Percentiles rank a stretch among this genome's conserved stretches.
Conservation (phyloP, 2,329 filamentous ascomycete species). For the Fusarium lateritium region DNA sequence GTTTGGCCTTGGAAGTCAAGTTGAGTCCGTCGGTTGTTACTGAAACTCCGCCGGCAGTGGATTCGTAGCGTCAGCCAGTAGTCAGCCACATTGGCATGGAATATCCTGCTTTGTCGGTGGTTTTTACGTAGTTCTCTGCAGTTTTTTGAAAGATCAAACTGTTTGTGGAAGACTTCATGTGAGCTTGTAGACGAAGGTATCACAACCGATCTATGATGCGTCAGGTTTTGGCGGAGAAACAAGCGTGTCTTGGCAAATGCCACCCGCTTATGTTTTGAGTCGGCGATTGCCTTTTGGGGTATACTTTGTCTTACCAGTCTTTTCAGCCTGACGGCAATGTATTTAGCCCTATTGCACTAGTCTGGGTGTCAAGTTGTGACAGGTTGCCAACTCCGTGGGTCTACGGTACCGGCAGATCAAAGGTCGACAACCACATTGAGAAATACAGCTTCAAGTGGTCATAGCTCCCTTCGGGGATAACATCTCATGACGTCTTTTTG, state of each 20-base stretch:
- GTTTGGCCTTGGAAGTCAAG: constrained; percentile 2
- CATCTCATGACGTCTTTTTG: constrained; percentile 26
- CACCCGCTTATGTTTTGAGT: constrained; percentile 17
- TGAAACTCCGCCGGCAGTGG: background rate
- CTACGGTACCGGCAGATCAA: background rate
- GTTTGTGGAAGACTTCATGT: constrained; percentile 6
- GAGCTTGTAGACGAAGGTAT: constrained; percentile 3
- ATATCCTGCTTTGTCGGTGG: background rate
- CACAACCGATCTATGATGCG: constrained; percentile 15
- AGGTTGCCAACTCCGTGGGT: background rate
- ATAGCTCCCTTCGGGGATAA: constrained; percentile 29
- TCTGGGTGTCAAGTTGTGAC: background rate
- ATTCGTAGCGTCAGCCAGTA: constrained; percentile 32
- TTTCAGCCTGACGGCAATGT: constrained; percentile 5
- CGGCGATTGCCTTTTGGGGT: constrained; percentile 34
- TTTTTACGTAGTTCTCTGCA: background rate
- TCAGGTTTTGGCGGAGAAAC: constrained; percentile 1
- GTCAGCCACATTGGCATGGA: constrained; percentile 12
- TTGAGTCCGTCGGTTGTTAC: too few relatives aligned
- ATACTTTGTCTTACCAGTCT: constrained; percentile 19
- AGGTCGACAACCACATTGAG: background rate
- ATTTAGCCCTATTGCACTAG: constrained; percentile 2
- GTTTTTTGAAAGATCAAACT: constrained; percentile 6
- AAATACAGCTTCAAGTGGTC: constrained; percentile 8
- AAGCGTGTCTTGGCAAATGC: background rate